phyloP scores from a whole-genome alignment of 2,329 filamentous ascomycete species.

The Thielaviopsis euricoi region DNA sequence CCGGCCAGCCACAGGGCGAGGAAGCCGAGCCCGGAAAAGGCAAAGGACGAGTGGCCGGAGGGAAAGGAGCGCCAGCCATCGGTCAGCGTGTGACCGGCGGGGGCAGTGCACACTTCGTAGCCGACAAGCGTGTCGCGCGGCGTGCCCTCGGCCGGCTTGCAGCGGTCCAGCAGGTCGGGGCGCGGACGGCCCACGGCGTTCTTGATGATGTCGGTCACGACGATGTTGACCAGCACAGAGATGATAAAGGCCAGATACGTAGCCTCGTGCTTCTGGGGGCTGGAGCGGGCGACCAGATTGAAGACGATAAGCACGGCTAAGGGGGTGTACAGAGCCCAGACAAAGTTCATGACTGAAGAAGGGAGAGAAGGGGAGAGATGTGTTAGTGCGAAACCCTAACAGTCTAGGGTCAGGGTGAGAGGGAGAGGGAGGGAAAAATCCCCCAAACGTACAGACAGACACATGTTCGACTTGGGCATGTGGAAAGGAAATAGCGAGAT shows the following conservation, averaged over 20 bases:
- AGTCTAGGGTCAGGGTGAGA: not conserved
- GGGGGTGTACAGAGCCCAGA: slow-evolving; percentile 63
- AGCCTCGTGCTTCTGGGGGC: slow-evolving; percentile 67
- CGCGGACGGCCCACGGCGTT: slow-evolving; percentile 66
- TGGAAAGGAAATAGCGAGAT: slow-evolving; percentile 70
- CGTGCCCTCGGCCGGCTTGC: slow-evolving; percentile 45
- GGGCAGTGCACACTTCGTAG: slow-evolving; percentile 57
- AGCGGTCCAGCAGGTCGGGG: slow-evolving; percentile 52
- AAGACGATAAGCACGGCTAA: slow-evolving; percentile 48
- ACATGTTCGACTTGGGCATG: slow-evolving; percentile 76
- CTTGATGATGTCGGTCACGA: slow-evolving; percentile 84
- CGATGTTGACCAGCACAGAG: slow-evolving; percentile 56
- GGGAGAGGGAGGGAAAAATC: not conserved
- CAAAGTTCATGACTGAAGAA: slow-evolving; percentile 48
- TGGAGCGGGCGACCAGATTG: slow-evolving; percentile 44
- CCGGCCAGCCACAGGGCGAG: slow-evolving; percentile 53
- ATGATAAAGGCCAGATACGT: slow-evolving; percentile 69
- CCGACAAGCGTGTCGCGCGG: slow-evolving; percentile 38
- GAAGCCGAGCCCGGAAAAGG: slow-evolving; percentile 65
- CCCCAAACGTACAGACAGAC: slow-evolving; percentile 43
- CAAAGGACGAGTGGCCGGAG: slow-evolving; percentile 62
- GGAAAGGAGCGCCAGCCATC: slow-evolving; percentile 78
- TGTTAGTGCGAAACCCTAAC: not conserved
- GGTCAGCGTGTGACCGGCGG: slow-evolving; percentile 50
- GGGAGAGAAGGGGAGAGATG: not conserved